A percentile compares a stretch with the other conserved stretches of the same genome.
These are phyloP conservation scores for Trametes villosa DNA, from an alignment of 768 basidiomycete species.

Conservation along the genomic window DNA sequence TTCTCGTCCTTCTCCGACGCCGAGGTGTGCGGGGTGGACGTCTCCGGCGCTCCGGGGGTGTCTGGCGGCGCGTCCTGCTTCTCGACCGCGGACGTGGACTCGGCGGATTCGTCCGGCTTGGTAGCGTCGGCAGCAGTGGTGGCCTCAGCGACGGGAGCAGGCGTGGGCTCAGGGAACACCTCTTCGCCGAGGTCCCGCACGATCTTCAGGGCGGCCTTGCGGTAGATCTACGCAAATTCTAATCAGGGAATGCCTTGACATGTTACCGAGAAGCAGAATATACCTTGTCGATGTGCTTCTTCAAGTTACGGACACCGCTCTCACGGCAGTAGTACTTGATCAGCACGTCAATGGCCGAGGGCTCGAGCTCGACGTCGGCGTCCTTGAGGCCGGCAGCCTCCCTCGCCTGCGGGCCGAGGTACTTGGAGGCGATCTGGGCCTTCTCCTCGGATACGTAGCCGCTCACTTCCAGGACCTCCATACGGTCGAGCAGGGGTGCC, in stretches of 20 bases:
- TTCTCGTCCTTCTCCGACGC: conserved; percentile 32
- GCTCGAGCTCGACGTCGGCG: conserved; percentile 81
- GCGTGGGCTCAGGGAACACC: conserved; percentile 71
- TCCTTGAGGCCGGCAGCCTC: conserved; percentile 85
- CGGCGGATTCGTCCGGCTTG: conserved; percentile 14
- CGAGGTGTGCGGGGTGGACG: conserved; percentile 29
- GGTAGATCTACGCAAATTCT: conserved; percentile 77
- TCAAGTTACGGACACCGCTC: conserved; percentile 94
- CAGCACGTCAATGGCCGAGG: conserved; percentile 78
- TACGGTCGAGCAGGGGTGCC: conserved; percentile 89
- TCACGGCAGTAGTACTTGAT: conserved; percentile 98
- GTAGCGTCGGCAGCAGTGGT: conserved; percentile 25
- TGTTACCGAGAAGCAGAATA: not conserved
- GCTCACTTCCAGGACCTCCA: conserved; percentile 95
- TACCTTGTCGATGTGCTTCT: conserved; percentile 99
- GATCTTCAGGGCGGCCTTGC: conserved; percentile 92
- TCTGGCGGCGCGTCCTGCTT: conserved; percentile 52
- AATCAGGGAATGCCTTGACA: not conserved
- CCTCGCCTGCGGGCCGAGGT: conserved; percentile 92
- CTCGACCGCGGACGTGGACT: conserved; percentile 47
- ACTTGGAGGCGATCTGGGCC: conserved; percentile 81
- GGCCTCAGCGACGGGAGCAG: conserved; percentile 25
- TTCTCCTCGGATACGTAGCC: conserved; percentile 97
- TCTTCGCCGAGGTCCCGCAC: conserved; percentile 91
- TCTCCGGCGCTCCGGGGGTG: conserved; percentile 39